Percentiles rank a stretch among this genome's conserved stretches.
phyloP scores from a whole-genome alignment of 805 yeast species.

The Candida methanosorbosa region DNA sequence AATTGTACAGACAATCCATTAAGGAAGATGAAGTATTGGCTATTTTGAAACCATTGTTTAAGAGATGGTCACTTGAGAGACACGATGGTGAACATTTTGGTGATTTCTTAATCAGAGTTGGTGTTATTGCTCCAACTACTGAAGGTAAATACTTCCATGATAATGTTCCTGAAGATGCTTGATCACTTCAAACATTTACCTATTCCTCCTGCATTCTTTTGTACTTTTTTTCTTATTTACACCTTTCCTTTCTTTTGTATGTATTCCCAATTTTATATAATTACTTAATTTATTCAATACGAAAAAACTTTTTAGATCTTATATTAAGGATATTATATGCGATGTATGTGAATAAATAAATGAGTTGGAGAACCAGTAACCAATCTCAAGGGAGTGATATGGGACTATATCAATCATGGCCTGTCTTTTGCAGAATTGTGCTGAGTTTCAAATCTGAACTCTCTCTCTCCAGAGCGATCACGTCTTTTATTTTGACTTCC shows the following conservation, averaged over 20 bases:
- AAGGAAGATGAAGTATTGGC: slow-evolving; percentile 82
- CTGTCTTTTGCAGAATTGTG: slow-evolving; percentile 21
- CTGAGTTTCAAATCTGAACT: slow-evolving; percentile 22
- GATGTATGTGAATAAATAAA: too few relatives aligned
- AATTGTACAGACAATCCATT: slow-evolving; percentile 78
- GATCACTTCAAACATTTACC: too few relatives aligned
- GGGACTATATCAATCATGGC: too few relatives aligned
- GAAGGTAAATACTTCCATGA: slow-evolving; percentile 96
- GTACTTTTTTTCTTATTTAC: not conserved
- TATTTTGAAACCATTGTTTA: slow-evolving; percentile 76
- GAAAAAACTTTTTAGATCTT: too few relatives aligned
- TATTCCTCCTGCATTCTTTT: not conserved
- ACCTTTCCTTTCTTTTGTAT: not conserved
- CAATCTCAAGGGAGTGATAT: too few relatives aligned
- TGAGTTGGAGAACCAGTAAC: too few relatives aligned
- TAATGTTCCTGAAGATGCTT: slow-evolving; percentile 74
- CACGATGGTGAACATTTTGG: slow-evolving; percentile 91
- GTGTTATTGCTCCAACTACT: slow-evolving; percentile 79
- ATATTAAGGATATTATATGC: too few relatives aligned
- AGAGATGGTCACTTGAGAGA: slow-evolving; percentile 91
- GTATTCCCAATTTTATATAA: too few relatives aligned
- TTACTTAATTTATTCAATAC: too few relatives aligned
- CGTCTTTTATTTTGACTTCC: slow-evolving; percentile 36
- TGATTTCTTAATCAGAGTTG: slow-evolving; percentile 80
- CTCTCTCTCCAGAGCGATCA: slow-evolving; percentile 36